Percentiles rank a stretch among this genome's conserved stretches.
Conservation (phyloP, 768 basidiomycete genomes). For the Lanmaoa rubissima region DNA sequence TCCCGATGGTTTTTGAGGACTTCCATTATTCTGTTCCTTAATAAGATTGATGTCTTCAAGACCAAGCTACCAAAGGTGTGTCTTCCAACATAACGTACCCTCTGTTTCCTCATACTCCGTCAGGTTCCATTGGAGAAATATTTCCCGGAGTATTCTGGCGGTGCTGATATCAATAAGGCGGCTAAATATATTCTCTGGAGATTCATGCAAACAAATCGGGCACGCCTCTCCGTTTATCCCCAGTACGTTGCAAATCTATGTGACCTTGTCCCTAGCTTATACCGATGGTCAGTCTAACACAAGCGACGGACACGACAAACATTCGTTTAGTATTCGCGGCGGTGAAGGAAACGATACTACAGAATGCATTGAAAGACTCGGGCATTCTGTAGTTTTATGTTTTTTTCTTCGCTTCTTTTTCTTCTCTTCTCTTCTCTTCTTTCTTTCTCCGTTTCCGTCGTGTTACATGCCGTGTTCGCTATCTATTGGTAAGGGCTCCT, state of each 20-base stretch:
- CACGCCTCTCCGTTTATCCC: slow-evolving; percentile 83
- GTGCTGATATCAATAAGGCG: slow-evolving; percentile 88
- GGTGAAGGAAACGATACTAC: slow-evolving; percentile 90
- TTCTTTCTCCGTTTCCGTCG: background rate
- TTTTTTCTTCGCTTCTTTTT: background rate
- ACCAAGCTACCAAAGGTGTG: slow-evolving; percentile 58
- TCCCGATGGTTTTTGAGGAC: slow-evolving; percentile 73
- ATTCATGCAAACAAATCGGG: slow-evolving; percentile 90
- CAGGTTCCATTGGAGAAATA: slow-evolving; percentile 74
- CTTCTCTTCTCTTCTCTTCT: background rate
- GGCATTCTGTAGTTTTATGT: slow-evolving; percentile 60
- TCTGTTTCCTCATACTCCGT: background rate
- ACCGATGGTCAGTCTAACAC: slow-evolving; percentile 56
- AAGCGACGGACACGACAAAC: slow-evolving; percentile 87
- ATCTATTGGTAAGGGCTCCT: too few species aligned
- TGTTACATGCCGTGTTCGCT: too few species aligned
- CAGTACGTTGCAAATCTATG: slow-evolving; percentile 54
- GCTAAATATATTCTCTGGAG: slow-evolving; percentile 94
- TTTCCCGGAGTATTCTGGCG: slow-evolving; percentile 89
- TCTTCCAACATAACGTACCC: rapidly evolving
- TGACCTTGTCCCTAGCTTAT: background rate
- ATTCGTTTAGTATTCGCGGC: slow-evolving; percentile 81
- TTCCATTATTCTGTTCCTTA: slow-evolving; percentile 65
- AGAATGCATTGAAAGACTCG: slow-evolving; percentile 83
- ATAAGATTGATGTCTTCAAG: slow-evolving; percentile 79